These are phyloP conservation scores for Chenopodium berlandieri DNA, from an alignment of 148 eudicot genomes.

Conservation along the genomic window DNA sequence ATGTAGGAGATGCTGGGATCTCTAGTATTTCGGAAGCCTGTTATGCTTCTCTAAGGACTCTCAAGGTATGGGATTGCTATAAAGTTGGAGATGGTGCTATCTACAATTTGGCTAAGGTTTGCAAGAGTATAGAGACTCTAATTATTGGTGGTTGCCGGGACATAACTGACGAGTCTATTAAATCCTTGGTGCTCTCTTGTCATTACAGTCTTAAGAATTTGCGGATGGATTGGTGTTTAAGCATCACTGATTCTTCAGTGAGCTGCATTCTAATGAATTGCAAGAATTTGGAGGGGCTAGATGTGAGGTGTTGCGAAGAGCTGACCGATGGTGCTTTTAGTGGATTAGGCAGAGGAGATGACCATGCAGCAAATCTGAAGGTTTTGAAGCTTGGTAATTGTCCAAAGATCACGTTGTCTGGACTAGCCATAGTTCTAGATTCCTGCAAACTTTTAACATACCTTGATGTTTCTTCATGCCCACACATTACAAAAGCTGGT, in stretches of 20 bases:
- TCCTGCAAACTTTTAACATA: slow-evolving; percentile 66
- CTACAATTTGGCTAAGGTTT: slow-evolving; percentile 53
- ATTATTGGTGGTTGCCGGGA: slow-evolving; percentile 81
- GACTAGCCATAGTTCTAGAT: slow-evolving; percentile 50
- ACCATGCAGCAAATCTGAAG: slow-evolving; percentile 48
- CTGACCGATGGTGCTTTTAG: slow-evolving; percentile 80
- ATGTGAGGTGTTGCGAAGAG: slow-evolving; percentile 87
- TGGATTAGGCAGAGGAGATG: slow-evolving; percentile 42
- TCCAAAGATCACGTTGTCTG: slow-evolving; percentile 72
- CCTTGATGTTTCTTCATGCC: slow-evolving; percentile 92
- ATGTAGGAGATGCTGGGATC: slow-evolving; percentile 73
- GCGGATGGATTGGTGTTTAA: slow-evolving; percentile 93
- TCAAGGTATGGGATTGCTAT: slow-evolving; percentile 77
- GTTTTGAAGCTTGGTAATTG: slow-evolving; percentile 71
- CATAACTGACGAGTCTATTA: slow-evolving; percentile 61
- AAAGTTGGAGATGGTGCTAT: slow-evolving; percentile 70
- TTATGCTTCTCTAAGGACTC: slow-evolving; percentile 56
- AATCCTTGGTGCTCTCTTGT: slow-evolving; percentile 52
- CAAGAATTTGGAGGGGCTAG: slow-evolving; percentile 69
- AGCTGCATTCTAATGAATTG: slow-evolving; percentile 53
- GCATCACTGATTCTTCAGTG: slow-evolving; percentile 68
- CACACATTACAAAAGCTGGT: slow-evolving; percentile 57
- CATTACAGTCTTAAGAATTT: slow-evolving; percentile 51
- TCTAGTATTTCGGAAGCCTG: slow-evolving; percentile 58
- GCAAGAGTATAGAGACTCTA: slow-evolving; percentile 74